Conservation (phyloP, 2,329 filamentous ascomycete genomes). For the Ilyonectria mors-panacis region DNA sequence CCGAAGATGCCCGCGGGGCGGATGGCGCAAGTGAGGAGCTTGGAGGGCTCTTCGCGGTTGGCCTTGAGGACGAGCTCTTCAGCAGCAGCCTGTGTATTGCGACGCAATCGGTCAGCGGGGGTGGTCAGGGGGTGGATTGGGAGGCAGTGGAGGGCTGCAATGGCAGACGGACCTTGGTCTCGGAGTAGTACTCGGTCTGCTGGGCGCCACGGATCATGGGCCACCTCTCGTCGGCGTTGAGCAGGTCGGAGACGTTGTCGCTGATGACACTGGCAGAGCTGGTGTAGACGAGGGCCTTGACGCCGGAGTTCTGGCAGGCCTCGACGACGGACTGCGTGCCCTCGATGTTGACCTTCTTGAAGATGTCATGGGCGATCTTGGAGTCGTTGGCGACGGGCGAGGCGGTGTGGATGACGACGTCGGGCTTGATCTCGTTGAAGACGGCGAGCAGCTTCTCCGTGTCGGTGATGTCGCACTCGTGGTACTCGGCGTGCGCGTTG, state of each 20-base stretch:
- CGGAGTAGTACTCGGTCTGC: constrained; percentile 87
- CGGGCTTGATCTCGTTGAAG: constrained; percentile 78
- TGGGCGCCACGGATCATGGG: constrained; percentile 80
- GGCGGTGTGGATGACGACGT: constrained; percentile 93
- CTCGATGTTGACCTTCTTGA: constrained; percentile 88
- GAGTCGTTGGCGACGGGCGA: constrained; percentile 74
- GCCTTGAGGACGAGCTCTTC: constrained; percentile 85
- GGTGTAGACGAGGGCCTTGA: constrained; percentile 90
- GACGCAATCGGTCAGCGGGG: constrained; percentile 13
- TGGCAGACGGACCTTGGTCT: constrained; percentile 80
- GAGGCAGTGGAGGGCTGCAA: background rate
- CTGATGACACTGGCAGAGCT: constrained; percentile 90
- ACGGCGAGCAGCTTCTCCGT: constrained; percentile 71
- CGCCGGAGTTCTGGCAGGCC: constrained; percentile 78
- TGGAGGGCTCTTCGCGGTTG: constrained; percentile 72
- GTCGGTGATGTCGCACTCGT: constrained; percentile 85
- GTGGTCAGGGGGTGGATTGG: background rate
- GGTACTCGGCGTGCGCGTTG: constrained; percentile 72
- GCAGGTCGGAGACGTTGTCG: constrained; percentile 84
- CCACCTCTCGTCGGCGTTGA: constrained; percentile 88
- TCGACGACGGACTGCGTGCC: constrained; percentile 85
- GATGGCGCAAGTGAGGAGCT: constrained; percentile 83
- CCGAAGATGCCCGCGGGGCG: constrained; percentile 93
- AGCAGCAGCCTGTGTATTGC: constrained; percentile 72
- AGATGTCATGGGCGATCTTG: constrained; percentile 71